Percentiles rank a stretch among this genome's conserved stretches.
These are phyloP conservation scores for Picea sitchensis DNA, from an alignment of 75 land plant genomes.

Conservation along the genomic window DNA sequence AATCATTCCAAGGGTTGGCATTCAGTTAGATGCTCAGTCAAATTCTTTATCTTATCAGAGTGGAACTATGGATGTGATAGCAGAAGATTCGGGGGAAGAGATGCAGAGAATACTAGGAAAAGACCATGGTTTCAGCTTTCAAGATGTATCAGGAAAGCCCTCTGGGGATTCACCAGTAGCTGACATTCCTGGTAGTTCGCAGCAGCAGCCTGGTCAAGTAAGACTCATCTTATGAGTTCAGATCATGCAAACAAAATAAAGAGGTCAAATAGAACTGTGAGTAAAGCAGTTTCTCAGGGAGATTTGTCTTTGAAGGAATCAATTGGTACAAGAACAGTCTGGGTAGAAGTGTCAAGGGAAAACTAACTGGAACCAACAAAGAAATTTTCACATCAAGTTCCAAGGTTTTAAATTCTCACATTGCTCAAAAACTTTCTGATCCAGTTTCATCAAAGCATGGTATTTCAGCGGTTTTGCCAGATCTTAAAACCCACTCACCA, in stretches of 20 bases:
- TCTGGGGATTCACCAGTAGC: not conserved
- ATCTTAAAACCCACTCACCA: slow-evolving; percentile 27
- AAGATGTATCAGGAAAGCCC: slow-evolving; percentile 5
- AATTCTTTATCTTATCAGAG: slow-evolving; percentile 10
- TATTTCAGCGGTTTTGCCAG: slow-evolving; percentile 20
- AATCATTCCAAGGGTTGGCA: slow-evolving; percentile 4
- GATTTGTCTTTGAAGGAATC: not conserved
- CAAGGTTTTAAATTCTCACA: not conserved
- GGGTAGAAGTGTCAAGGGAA: not conserved
- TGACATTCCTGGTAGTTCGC: not conserved
- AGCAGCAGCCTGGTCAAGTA: not conserved
- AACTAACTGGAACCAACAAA: not conserved
- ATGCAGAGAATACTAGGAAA: slow-evolving; percentile 18
- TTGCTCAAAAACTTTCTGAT: slow-evolving; percentile 13
- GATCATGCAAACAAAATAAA: slow-evolving; percentile 8
- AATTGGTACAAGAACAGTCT: not conserved
- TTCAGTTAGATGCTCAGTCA: slow-evolving; percentile 14
- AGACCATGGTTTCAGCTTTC: slow-evolving; percentile 14
- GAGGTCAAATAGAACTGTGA: slow-evolving; percentile 9
- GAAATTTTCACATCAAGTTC: not conserved
- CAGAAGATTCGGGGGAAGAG: slow-evolving; percentile 20
- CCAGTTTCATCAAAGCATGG: slow-evolving; percentile 20
- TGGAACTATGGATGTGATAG: slow-evolving; percentile 23
- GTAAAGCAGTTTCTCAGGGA: slow-evolving; percentile 3
- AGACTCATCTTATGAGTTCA: slow-evolving; percentile 1